Evolutionary conservation across 768 basidiomycete species (phyloP).

Genomic region (Lactifluus hygrophoroides): DNA sequence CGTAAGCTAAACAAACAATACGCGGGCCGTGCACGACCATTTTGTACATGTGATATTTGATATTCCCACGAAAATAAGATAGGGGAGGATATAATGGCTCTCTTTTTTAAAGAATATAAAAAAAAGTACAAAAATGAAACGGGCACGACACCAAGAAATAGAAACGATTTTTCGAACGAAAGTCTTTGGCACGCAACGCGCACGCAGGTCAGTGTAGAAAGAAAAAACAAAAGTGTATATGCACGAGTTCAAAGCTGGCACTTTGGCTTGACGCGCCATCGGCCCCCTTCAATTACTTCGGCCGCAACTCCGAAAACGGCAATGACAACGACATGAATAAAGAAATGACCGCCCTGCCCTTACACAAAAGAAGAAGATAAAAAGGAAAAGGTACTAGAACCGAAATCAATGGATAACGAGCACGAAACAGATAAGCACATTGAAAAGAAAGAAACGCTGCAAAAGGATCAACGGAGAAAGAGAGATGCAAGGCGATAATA

Average conservation of each 20-base stretch:
- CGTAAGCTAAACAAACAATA: no score
- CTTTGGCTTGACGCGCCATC: background rate
- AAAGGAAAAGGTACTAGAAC: background rate
- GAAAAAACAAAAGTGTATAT: background rate
- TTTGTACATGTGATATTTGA: background rate
- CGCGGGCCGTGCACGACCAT: no score
- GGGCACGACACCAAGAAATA: background rate
- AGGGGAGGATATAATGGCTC: background rate
- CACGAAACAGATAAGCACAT: background rate
- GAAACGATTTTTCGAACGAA: background rate
- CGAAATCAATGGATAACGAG: background rate
- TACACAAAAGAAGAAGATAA: background rate
- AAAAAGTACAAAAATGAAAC: background rate
- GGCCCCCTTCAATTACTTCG: background rate
- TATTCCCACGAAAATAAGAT: background rate
- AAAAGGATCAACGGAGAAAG: background rate
- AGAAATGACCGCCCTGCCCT: background rate
- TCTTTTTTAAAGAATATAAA: background rate
- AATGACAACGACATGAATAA: background rate
- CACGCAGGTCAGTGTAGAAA: background rate
- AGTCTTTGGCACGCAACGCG: background rate
- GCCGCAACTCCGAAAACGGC: background rate
- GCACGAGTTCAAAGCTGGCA: background rate
- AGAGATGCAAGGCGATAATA: constrained; percentile 5
- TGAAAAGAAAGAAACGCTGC: background rate